phyloP scores from a whole-genome alignment of 169 alveolate genomes.

The Neospora caninum region DNA sequence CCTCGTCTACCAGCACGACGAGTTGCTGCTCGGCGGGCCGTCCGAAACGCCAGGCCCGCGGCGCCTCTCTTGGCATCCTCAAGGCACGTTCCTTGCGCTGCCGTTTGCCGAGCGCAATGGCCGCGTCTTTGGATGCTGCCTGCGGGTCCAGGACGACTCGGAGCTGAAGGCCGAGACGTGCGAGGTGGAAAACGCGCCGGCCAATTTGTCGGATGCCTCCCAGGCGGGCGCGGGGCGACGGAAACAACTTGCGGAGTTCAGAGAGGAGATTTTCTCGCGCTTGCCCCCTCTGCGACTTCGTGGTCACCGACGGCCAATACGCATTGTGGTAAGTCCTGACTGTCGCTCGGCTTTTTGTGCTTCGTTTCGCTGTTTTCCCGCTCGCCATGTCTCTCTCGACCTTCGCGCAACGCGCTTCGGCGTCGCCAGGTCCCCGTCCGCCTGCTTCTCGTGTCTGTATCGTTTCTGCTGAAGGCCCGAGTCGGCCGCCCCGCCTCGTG shows the following conservation, averaged over 20 bases:
- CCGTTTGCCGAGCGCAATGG: conserved; percentile 32
- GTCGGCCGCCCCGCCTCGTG: no score
- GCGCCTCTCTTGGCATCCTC: conserved; percentile 26
- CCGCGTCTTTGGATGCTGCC: conserved; percentile 36
- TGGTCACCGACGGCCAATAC: conserved; percentile 24
- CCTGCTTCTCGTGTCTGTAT: no score
- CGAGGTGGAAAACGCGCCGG: background rate
- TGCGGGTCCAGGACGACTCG: background rate
- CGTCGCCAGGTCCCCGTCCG: no score
- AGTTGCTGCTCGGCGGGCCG: conserved; percentile 4
- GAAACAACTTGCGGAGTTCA: no score
- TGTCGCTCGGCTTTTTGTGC: no score
- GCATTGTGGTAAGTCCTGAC: background rate
- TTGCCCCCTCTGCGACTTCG: background rate
- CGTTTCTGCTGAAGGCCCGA: no score
- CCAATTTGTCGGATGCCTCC: background rate
- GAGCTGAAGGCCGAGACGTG: background rate
- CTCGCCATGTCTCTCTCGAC: no score
- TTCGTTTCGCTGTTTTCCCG: no score
- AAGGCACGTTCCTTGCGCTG: background rate
- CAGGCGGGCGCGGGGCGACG: no score
- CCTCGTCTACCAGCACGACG: conserved; percentile 31
- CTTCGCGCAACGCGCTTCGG: no score
- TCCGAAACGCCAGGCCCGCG: conserved; percentile 18
- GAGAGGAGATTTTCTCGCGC: background rate